phyloP scores from a whole-genome alignment of 768 basidiomycete species.

The Lyophyllum atratum region DNA sequence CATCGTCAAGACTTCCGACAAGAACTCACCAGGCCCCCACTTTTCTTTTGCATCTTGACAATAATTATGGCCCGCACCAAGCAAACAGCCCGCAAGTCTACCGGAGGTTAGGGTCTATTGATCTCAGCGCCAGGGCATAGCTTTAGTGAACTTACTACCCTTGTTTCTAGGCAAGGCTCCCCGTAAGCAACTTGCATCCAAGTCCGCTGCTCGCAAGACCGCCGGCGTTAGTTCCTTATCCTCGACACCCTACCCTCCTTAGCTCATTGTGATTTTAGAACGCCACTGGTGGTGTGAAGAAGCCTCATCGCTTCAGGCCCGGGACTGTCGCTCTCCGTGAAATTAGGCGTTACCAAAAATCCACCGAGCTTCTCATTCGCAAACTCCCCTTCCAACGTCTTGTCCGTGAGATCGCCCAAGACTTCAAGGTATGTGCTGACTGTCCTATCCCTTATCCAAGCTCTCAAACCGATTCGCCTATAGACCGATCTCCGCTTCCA shows the following conservation, averaged over 20 bases:
- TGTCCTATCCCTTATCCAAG: not conserved
- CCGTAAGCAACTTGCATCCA: conserved; percentile 62
- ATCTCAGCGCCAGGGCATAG: not conserved
- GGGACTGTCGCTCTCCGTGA: conserved; percentile 80
- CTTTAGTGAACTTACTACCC: not conserved
- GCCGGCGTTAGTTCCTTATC: conserved; percentile 35
- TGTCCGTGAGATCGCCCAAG: conserved; percentile 80
- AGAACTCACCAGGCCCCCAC: conserved; percentile 2
- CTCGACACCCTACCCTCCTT: not conserved
- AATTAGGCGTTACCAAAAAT: conserved; percentile 67
- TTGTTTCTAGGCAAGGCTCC: conserved; percentile 51
- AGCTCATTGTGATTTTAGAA: conserved; percentile 29
- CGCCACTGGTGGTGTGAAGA: conserved; percentile 72
- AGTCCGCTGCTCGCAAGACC: conserved; percentile 62
- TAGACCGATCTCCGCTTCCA: conserved; percentile 79
- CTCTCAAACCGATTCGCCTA: not conserved
- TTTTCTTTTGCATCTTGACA: conserved; percentile 4
- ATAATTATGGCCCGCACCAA: conserved; percentile 69
- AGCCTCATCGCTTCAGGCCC: conserved; percentile 80
- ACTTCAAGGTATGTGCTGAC: conserved; percentile 60
- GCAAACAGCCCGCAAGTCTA: conserved; percentile 78
- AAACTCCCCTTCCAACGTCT: conserved; percentile 73
- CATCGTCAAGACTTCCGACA: conserved; percentile 5
- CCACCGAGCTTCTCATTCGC: conserved; percentile 63
- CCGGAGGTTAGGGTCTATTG: conserved; percentile 50